Conservation (phyloP, 1,284 basidiomycete species). For the Pisolithus thermaeus region DNA sequence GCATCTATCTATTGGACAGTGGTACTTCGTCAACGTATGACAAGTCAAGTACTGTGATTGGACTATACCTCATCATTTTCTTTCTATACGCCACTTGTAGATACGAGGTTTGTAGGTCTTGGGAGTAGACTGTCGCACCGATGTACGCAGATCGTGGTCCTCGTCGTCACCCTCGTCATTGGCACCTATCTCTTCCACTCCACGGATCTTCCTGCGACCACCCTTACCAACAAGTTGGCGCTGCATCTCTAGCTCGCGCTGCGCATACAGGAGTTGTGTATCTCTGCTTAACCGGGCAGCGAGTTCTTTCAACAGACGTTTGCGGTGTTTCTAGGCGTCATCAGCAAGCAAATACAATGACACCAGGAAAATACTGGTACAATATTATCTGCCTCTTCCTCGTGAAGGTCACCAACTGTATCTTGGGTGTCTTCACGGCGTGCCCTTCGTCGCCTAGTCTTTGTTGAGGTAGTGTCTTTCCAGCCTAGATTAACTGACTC, state of each 20-base stretch:
- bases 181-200: conserved; percentile 45
- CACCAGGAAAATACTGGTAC: conserved; percentile 9
- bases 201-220: conserved; percentile 58
- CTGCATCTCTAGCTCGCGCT: conserved; percentile 80
- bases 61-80: conserved; percentile 44
- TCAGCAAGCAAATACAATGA: background rate
- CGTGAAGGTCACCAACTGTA: conserved; percentile 12
- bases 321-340: conserved; percentile 44
- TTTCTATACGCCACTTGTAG: conserved; percentile 73
- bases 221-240: conserved; percentile 81
- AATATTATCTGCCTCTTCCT: conserved; percentile 21
- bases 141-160: conserved; percentile 39
- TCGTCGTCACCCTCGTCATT: conserved; percentile 44
- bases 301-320: conserved; percentile 66
- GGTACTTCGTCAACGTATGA: background rate
- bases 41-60: background rate
- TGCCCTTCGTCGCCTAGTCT: conserved; percentile 23
- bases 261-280: conserved; percentile 68
- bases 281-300: conserved; percentile 74
- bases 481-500: conserved; percentile 52
- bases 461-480: conserved; percentile 39
- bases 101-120: conserved; percentile 67
- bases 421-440: background rate
- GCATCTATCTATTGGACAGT: background rate
- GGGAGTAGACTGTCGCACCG: conserved; percentile 42